Evolutionary conservation across 2,329 filamentous ascomycete genomes (phyloP).

Genomic region (Fusarium udum): DNA sequence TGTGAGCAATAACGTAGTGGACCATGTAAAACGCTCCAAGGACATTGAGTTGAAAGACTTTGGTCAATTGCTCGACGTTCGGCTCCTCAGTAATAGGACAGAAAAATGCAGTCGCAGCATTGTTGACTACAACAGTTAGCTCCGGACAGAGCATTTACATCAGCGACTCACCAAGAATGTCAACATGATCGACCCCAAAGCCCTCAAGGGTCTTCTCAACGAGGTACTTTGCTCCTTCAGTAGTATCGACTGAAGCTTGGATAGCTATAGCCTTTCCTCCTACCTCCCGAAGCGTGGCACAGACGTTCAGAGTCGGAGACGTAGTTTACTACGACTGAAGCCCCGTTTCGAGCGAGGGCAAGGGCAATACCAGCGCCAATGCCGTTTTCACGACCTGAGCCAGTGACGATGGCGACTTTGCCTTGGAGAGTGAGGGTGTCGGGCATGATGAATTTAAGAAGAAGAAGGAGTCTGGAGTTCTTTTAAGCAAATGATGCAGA

Average conservation of each 20-base stretch:
- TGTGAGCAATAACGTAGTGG: slow-evolving; percentile 48
- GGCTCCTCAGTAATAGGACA: slow-evolving; percentile 33
- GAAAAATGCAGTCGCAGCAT: slow-evolving; percentile 44
- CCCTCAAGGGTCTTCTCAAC: slow-evolving; percentile 48
- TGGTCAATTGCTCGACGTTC: slow-evolving; percentile 38
- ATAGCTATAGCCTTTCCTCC: slow-evolving; percentile 48
- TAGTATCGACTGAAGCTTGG: slow-evolving; percentile 46
- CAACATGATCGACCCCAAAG: slow-evolving; percentile 49
- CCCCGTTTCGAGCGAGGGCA: slow-evolving; percentile 53
- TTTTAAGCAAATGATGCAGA: accelerated
- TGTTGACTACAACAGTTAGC: slow-evolving; percentile 47
- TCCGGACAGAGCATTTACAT: accelerated
- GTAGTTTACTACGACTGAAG: slow-evolving; percentile 52
- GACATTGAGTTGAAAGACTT: slow-evolving; percentile 48
- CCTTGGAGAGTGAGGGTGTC: slow-evolving; percentile 52
- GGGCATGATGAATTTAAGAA: neutral
- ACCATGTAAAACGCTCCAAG: slow-evolving; percentile 48
- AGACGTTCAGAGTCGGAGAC: slow-evolving; percentile 49
- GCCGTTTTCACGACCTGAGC: slow-evolving; percentile 55
- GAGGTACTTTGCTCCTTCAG: slow-evolving; percentile 46
- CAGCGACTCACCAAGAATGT: slow-evolving; percentile 51
- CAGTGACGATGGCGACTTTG: slow-evolving; percentile 57
- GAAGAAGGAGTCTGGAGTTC: too few species aligned
- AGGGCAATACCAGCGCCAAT: slow-evolving; percentile 56
- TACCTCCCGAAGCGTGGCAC: slow-evolving; percentile 39